A percentile compares a stretch with the other conserved stretches of the same genome.
phyloP scores from a whole-genome alignment of 371 early-diverging fungal species.

The Mucor irregularis region DNA sequence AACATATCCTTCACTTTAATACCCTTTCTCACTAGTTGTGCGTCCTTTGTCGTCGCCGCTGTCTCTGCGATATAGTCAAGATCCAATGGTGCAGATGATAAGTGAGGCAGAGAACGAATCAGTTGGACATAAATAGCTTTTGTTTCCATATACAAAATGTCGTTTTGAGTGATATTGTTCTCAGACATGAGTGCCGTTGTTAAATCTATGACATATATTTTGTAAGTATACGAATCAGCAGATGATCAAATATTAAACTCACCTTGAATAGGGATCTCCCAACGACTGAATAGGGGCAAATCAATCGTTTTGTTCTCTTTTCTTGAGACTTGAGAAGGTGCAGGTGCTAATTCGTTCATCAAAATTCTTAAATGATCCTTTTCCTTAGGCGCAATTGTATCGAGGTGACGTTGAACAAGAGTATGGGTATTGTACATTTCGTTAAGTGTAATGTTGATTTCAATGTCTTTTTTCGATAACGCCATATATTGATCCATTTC shows the following conservation, averaged over 20 bases:
- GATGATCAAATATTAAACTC: background rate
- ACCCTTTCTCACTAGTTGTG: constrained; percentile 84
- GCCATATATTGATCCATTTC: constrained; percentile 97
- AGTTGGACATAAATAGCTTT: constrained; percentile 93
- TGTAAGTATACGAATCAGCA: background rate
- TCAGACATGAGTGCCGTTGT: constrained; percentile 69
- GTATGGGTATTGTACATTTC: constrained; percentile 90
- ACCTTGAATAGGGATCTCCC: constrained; percentile 87
- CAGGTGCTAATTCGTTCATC: constrained; percentile 74
- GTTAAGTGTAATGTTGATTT: constrained; percentile 84
- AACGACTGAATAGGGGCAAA: constrained; percentile 83
- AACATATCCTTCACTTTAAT: constrained; percentile 93
- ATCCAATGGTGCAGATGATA: constrained; percentile 36
- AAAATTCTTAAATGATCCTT: constrained; percentile 78
- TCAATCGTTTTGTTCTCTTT: constrained; percentile 79
- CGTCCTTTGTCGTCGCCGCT: constrained; percentile 82
- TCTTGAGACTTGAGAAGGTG: constrained; percentile 77
- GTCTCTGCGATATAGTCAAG: constrained; percentile 80
- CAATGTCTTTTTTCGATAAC: constrained; percentile 85
- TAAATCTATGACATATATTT: constrained; percentile 41
- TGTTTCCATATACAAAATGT: constrained; percentile 93
- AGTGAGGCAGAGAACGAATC: constrained; percentile 78
- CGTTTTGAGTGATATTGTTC: constrained; percentile 86
- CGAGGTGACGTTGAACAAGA: constrained; percentile 77
- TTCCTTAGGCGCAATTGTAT: constrained; percentile 73